These are phyloP conservation scores for Chloris gayana DNA, from an alignment of 176 grass and related monocot genomes.

Conservation along the genomic window DNA sequence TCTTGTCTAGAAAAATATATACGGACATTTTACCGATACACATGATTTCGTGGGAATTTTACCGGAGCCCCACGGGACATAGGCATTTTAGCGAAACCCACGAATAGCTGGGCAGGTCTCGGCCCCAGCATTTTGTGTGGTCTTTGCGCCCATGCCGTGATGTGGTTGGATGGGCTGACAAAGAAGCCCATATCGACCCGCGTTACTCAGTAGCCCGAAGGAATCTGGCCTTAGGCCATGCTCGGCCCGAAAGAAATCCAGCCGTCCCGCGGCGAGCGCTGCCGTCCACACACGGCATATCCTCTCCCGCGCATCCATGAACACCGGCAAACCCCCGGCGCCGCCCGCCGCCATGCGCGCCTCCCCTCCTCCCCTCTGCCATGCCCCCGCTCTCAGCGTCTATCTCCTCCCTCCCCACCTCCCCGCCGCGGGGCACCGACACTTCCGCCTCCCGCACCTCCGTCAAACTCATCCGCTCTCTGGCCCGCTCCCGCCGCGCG, in stretches of 20 bases:
- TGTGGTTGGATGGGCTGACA: not conserved
- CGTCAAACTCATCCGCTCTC: conserved; percentile 69
- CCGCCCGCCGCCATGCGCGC: not conserved
- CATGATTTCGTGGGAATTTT: no score
- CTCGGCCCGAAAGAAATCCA: not conserved
- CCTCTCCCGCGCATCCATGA: not conserved
- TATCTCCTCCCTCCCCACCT: conserved; percentile 3
- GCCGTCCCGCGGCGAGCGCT: not conserved
- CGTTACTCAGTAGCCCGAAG: not conserved
- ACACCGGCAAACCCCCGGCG: not conserved
- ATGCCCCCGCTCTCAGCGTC: conserved; percentile 5
- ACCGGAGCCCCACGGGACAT: no score
- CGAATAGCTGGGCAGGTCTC: no score
- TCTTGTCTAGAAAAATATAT: no score
- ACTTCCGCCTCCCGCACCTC: conserved; percentile 39
- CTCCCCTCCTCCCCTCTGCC: not conserved
- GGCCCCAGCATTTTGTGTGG: no score
- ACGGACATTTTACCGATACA: no score
- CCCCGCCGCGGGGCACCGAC: not conserved
- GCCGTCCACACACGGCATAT: conserved; percentile 34
- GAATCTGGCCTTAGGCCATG: no score
- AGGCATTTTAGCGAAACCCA: no score
- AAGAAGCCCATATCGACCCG: not conserved
- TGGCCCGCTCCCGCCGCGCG: conserved; percentile 56
- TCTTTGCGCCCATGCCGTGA: no score